Base-by-base conservation (phyloP, 164 flowering plant genomes). In the Umbilicus rupestris region DNA sequence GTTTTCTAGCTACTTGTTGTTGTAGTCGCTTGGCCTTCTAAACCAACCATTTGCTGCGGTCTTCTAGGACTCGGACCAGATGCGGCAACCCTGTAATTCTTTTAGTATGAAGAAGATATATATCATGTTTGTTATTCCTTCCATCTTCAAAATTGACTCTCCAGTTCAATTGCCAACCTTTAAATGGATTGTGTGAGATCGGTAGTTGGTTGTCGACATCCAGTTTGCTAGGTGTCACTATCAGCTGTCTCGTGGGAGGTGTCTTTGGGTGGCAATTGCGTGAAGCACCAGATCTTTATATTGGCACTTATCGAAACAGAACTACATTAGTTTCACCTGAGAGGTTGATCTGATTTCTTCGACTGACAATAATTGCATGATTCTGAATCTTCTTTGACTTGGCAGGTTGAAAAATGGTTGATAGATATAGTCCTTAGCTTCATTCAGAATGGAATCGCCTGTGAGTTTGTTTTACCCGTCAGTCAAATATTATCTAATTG, bases 131-230 rank as follows among this genome's bases (percentile, higher is more conserved):
- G 3, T 50, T 8, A 1, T 55, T 24, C 59, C 10, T 55, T 11
- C 5, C 17, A 26, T 55, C 59, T 26, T 28, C 17, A 28, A 24
- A 52, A 8, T 31, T 5, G 16, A 8, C 26, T 9, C 10, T 14
- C 31, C 17, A 28, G 60, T 30, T 55, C 9, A 11, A 20, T 24
- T 16, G 14, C 30, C 1, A 55, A 55, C 29, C 20, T 0, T 26
- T 55, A 6, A 26, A 9, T 26, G 17, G 31, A 26, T 28, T 55
- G 60, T 26, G 33, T 55, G 60, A 12, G 22, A 55, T 11, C 29
- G 19, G 60, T 55, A 55, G 33, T 55, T 55, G 11, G 60, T 55
- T 26, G 60, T 50, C 30, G 14, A 24, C 58, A 50, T 50, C 58
- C 60, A 10, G 60, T 55, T 55, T 55, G 60, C 12, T 55, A 55